Base-by-base conservation (phyloP, 805 yeast genomes). In the Hanseniaspora pseudoguilliermondii region DNA sequence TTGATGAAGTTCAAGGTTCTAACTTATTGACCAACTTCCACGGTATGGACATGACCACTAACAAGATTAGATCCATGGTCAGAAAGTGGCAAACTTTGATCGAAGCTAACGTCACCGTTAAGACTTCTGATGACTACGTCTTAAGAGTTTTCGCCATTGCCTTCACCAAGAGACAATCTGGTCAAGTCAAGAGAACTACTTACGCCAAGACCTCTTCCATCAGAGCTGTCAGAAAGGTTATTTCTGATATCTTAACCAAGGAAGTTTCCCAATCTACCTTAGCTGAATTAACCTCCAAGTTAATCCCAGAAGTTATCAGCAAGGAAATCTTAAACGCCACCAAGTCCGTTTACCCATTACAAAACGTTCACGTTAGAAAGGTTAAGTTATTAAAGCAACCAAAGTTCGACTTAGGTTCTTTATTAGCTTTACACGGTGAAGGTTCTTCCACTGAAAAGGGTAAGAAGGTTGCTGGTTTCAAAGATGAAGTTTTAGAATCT, bases 31-130 rank as follows among this genome's bases (percentile, higher is more conserved):
- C 97, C 81, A 91, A 91, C 95, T 91, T 90, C 95, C 97, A 90
- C 82, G 97, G 97, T 71, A 77, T 91, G 77, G 95, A 89, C 81
- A 90, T 91, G 84, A 90, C 97, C 71, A 80, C 95, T 65, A 97
- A 90, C 81, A 91, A 91, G 82, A 80, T 91, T 73, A 87, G 95
- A 80, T 90, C 97, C 59, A 82, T 91, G 75, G 97, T 90, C 63
- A 88, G 97, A 84, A 90, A 91, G 78, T 91, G 97, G 97, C 97
- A 90, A 82, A 83, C 96, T 64, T 81, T 91, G 76, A 95, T 90
- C 68, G 97, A 90, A 82, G 95, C 95, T 71, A 87, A 88, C 75
- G 97, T 90, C 69, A 89, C 97, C 67, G 97, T 89, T 71, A 90
- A 90, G 86, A 90, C 97, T 71, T 73, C 96, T 65, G 97, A 90